Base-by-base conservation (phyloP, 495 filamentous ascomycete genomes). In the Neurospora tetrasperma region DNA sequence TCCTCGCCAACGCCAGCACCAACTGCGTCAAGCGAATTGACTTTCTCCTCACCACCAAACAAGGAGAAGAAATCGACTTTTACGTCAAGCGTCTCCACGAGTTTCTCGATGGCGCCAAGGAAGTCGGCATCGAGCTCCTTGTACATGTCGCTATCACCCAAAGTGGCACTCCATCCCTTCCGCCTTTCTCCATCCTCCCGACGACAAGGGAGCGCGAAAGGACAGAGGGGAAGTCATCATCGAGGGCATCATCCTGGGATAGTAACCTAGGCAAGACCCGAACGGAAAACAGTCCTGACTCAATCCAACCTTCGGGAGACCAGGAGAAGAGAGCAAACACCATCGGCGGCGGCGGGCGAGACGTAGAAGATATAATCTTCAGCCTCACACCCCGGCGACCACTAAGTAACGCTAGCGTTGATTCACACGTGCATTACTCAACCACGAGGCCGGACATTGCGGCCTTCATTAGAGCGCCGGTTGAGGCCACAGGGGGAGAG, bases 401-500 rank as follows among this genome's bases (percentile, higher is more conserved):
- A 18, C 69, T 80, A 48, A 83, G 81, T 11, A 73, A 72, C 12
- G 70, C 73, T 62, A 80, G 80, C 62, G 70, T 81, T 1, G 81
- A 84, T 66, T 83, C 82, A 7, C 83, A 83, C 59, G 80, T 86
- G 14, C 79, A 80, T 20, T 77, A 83, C 69, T 79, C 79, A 4
- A 76, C 80, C 5, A 75, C 75, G 5, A 74, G 86, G 43, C 84
- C 85, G 9, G 81, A 86, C 70, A 74, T 87, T 4, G 78, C 79
- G 39, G 74, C 77, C 0, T 85, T 86, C 74, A 86, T 88, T 68
- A 77, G 83, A 31, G 71, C 41, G 1, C 81, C 85, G 6, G 84
- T 97, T 1, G 94, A 97, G 81, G 86, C 86, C 20, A 93, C 93
- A 1, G 84, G 86, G 20, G 94, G 94, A 3, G 94, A 97, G 84